These are phyloP conservation scores for Daldinia concentrica DNA, from an alignment of 495 filamentous ascomycete genomes.

Conservation along the genomic window DNA sequence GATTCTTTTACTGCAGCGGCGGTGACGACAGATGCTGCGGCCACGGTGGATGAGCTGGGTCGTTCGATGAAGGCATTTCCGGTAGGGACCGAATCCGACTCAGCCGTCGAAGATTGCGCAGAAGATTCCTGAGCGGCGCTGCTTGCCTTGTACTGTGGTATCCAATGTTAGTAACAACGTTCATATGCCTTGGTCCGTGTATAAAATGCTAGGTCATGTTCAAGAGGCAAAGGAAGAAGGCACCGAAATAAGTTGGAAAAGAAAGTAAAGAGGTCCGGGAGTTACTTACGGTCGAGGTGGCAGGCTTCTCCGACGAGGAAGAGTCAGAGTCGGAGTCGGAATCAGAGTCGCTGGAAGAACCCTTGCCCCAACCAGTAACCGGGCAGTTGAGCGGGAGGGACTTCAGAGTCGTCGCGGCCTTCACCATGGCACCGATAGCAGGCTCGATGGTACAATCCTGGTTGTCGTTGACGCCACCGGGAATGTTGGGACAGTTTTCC, in stretches of 20 bases:
- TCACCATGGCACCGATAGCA: conserved; percentile 48
- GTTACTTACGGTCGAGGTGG: conserved; percentile 26
- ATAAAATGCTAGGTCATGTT: background rate
- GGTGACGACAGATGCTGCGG: conserved; percentile 47
- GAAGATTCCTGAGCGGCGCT: background rate
- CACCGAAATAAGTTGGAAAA: conserved; percentile 9
- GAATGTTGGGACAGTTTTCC: conserved; percentile 63
- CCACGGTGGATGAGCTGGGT: conserved; percentile 52
- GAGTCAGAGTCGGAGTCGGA: conserved; percentile 11
- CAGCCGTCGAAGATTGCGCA: no score
- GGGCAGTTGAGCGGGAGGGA: conserved; percentile 69
- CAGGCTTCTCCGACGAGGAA: conserved; percentile 12
- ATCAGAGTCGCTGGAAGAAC: conserved; percentile 43
- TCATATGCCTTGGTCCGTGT: background rate
- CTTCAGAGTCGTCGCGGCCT: conserved; percentile 42
- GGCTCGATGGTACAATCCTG: conserved; percentile 60
- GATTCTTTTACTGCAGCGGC: conserved; percentile 24
- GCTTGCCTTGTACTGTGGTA: conserved; percentile 18
- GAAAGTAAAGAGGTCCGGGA: conserved; percentile 17
- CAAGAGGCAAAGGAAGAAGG: conserved; percentile 6
- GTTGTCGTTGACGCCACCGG: conserved; percentile 52
- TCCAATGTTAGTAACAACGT: conserved; percentile 18
- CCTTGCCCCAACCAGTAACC: conserved; percentile 52
- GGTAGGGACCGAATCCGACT: conserved; percentile 11
- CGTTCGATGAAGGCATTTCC: conserved; percentile 29